Conservation (phyloP, 164 flowering plant species). For the Piper betle region DNA sequence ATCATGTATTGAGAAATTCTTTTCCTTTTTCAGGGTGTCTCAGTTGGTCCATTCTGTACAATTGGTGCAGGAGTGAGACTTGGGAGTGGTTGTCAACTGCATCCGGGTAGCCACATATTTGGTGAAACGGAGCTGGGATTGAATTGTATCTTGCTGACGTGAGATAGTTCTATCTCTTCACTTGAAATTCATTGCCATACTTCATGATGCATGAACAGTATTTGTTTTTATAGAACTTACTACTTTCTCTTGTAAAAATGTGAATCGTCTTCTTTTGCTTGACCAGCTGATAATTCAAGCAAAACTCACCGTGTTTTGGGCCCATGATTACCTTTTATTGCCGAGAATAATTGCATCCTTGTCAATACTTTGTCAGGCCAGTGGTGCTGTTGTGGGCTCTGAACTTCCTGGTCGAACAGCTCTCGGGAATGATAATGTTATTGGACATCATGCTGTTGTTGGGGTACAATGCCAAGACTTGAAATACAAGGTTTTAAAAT, state of each 20-base stretch:
- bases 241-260: background rate
- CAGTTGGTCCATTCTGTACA: slow-evolving; percentile 82
- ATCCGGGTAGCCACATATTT: slow-evolving; percentile 76
- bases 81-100: slow-evolving; percentile 56
- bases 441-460: slow-evolving; percentile 87
- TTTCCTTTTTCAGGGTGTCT: slow-evolving; percentile 39
- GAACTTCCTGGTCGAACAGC: slow-evolving; percentile 78
- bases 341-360: background rate
- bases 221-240: background rate
- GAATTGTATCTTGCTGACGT: slow-evolving; percentile 58
- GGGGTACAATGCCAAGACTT: slow-evolving; percentile 88
- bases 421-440: slow-evolving; percentile 56
- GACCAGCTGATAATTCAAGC: background rate
- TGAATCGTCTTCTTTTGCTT: background rate
- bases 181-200: background rate
- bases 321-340: background rate
- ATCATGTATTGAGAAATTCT: background rate
- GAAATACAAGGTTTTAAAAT: slow-evolving; percentile 57
- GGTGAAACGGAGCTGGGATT: slow-evolving; percentile 82
- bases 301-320: too few species aligned
- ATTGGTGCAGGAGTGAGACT: slow-evolving; percentile 61
- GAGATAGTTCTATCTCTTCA: slow-evolving; percentile 18
- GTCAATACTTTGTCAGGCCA: slow-evolving; percentile 27
- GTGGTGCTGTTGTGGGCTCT: slow-evolving; percentile 93
- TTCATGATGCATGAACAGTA: background rate